These are phyloP conservation scores for Pseudisothecium myosuroides DNA, from an alignment of 225 moss, liverwort and hornwort species.

Conservation along the genomic window DNA sequence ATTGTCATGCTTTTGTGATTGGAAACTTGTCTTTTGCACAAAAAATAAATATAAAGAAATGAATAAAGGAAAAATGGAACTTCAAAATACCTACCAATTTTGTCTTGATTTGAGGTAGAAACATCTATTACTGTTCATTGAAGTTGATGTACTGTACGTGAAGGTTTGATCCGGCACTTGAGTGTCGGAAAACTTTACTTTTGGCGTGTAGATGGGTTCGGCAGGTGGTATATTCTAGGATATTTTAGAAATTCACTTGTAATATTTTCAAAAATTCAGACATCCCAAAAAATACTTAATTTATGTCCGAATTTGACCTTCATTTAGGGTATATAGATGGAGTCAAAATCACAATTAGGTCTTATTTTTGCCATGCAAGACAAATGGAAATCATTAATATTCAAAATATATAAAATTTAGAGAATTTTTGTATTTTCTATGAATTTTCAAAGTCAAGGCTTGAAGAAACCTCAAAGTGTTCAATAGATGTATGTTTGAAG, in stretches of 20 bases:
- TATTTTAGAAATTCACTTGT: no score
- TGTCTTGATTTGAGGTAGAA: background rate
- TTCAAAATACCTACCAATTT: no score
- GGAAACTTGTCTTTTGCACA: background rate
- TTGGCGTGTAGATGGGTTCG: no score
- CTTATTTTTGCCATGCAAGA: background rate
- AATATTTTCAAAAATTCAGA: no score
- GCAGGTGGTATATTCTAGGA: no score
- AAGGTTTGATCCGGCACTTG: no score
- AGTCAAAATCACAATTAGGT: background rate
- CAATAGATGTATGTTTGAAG: background rate
- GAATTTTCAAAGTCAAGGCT: background rate
- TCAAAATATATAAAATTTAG: background rate
- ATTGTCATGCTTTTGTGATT: background rate
- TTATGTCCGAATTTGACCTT: no score
- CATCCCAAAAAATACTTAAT: no score
- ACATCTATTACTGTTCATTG: background rate
- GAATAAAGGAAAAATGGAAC: background rate
- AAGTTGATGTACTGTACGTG: rapidly evolving
- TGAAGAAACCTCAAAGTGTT: background rate
- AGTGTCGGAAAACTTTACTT: no score
- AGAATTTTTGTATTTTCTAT: background rate
- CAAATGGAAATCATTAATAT: background rate
- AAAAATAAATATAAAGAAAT: no score
- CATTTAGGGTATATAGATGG: no score